Percentiles rank a stretch among this genome's conserved stretches.
Conservation (phyloP, 805 yeast genomes). For the Blastobotrys americana region DNA sequence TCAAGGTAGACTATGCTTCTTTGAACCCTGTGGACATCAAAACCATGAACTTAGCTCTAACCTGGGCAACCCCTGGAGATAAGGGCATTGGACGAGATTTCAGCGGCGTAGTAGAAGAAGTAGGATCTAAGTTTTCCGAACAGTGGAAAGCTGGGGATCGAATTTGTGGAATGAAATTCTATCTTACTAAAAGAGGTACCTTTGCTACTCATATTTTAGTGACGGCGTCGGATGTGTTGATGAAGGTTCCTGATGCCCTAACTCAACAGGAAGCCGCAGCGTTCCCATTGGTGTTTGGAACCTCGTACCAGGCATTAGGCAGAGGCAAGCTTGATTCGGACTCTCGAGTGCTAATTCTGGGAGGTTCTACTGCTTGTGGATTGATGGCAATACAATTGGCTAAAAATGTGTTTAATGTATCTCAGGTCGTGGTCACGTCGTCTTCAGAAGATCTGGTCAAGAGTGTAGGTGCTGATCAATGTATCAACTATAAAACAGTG, state of each 20-base stretch:
- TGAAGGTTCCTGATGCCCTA: conserved; percentile 43
- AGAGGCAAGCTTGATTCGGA: conserved; percentile 35
- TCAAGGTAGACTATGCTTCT: conserved; percentile 52
- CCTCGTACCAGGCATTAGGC: conserved; percentile 45
- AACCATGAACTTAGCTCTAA: conserved; percentile 45
- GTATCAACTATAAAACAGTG: conserved; percentile 50
- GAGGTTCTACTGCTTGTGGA: conserved; percentile 72
- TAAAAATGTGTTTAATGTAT: conserved; percentile 40
- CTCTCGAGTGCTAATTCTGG: conserved; percentile 54
- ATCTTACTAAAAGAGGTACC: conserved; percentile 47
- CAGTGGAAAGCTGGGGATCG: conserved; percentile 49
- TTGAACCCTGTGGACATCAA: conserved; percentile 62
- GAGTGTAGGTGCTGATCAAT: conserved; percentile 50
- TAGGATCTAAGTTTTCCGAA: conserved; percentile 41
- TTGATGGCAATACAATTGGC: conserved; percentile 49
- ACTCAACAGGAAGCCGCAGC: conserved; percentile 55
- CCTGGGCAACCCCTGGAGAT: conserved; percentile 37
- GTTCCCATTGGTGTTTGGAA: conserved; percentile 55
- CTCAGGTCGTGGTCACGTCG: conserved; percentile 45
- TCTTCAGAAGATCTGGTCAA: conserved; percentile 40
- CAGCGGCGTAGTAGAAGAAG: conserved; percentile 50
- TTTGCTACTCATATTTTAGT: conserved; percentile 50
- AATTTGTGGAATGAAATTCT: conserved; percentile 57
- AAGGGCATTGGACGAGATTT: conserved; percentile 69
- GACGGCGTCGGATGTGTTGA: conserved; percentile 43